Conservation (phyloP, 2,329 filamentous ascomycete species). For the Talaromyces sp. region DNA sequence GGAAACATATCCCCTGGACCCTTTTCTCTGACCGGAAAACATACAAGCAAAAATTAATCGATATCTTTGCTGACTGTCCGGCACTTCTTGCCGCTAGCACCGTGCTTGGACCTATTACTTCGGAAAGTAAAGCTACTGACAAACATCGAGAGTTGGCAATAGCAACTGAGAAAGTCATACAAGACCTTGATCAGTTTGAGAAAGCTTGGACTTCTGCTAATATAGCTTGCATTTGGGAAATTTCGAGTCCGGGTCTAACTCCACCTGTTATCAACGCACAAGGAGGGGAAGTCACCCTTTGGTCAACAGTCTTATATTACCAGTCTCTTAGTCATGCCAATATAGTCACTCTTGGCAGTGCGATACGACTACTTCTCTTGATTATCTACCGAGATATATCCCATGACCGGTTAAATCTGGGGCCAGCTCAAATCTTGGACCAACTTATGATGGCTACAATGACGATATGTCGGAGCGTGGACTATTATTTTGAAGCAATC, state of each 20-base stretch:
- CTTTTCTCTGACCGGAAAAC: not conserved
- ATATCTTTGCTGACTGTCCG: slow-evolving; percentile 1
- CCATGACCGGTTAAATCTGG: not conserved
- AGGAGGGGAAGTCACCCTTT: not conserved
- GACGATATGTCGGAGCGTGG: slow-evolving; percentile 1
- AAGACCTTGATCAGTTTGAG: not conserved
- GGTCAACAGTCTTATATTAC: slow-evolving; percentile 3
- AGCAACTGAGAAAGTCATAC: not conserved
- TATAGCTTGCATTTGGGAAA: not conserved
- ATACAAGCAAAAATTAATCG: not conserved
- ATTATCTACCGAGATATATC: not conserved
- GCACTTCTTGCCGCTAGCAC: not conserved
- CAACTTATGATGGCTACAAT: not conserved
- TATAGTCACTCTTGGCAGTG: not conserved
- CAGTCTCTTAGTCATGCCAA: not conserved
- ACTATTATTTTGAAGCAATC: slow-evolving; percentile 1
- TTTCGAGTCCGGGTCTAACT: not conserved
- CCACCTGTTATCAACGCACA: not conserved
- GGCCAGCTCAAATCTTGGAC: not conserved
- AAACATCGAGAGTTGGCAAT: not conserved
- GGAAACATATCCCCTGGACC: not conserved
- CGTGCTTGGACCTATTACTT: not conserved
- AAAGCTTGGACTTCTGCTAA: not conserved
- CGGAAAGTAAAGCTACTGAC: not conserved
- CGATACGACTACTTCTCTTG: not conserved